These are phyloP conservation scores for Naganishia cerealis DNA, from an alignment of 1,284 basidiomycete species.

Conservation along the genomic window DNA sequence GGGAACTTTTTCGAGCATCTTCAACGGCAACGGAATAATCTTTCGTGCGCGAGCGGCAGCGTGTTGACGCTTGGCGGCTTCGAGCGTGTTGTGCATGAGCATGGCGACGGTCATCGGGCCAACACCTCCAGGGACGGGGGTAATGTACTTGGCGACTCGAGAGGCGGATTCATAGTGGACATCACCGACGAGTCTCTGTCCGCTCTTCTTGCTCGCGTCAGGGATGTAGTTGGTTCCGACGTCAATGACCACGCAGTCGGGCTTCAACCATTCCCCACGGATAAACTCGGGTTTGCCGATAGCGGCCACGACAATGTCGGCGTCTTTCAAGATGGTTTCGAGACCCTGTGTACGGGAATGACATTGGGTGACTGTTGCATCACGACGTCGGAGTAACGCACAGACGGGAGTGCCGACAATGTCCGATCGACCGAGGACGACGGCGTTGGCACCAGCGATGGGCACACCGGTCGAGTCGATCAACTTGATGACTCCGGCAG, in stretches of 20 bases:
- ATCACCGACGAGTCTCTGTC: constrained; percentile 93
- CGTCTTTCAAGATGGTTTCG: constrained; percentile 71
- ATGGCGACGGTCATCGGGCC: constrained; percentile 99
- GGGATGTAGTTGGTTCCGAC: constrained; percentile 97
- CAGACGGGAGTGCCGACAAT: constrained; percentile 96
- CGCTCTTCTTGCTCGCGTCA: constrained; percentile 87
- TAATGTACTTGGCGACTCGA: constrained; percentile 81
- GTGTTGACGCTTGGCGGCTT: constrained; percentile 79
- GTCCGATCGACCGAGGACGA: constrained; percentile 94
- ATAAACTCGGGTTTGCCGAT: constrained; percentile 90
- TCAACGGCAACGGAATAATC: constrained; percentile 75
- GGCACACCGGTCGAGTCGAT: constrained; percentile 75
- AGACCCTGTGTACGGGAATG: constrained; percentile 86
- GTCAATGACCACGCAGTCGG: constrained; percentile 88
- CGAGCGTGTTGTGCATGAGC: constrained; percentile 93
- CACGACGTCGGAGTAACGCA: constrained; percentile 80
- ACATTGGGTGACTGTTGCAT: constrained; percentile 97
- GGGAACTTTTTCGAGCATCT: constrained; percentile 80
- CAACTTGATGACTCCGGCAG: constrained; percentile 85
- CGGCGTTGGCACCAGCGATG: constrained; percentile 75
- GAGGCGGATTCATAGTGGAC: constrained; percentile 81
- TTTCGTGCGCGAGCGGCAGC: constrained; percentile 64
- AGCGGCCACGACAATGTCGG: constrained; percentile 90
- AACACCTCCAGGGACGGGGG: constrained; percentile 96
- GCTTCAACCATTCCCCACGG: constrained; percentile 92